A percentile compares a stretch with the other conserved stretches of the same genome.
Evolutionary conservation across 2,329 filamentous ascomycete genomes (phyloP).

Genomic region (Sclerotinia spermophila): DNA sequence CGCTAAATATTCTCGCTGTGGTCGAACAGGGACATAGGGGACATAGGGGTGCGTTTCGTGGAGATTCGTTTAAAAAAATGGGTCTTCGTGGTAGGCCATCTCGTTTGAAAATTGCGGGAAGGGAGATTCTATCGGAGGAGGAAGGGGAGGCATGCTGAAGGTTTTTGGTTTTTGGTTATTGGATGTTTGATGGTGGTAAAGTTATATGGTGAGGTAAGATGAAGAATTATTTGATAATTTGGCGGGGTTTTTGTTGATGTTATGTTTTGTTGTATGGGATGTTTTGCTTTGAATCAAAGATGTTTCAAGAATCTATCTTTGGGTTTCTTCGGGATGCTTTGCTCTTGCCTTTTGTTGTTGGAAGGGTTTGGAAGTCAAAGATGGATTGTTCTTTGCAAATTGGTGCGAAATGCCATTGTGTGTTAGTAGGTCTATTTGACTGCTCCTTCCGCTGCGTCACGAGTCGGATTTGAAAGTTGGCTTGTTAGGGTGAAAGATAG

Average conservation of each 20-base stretch:
- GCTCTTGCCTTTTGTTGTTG: not conserved
- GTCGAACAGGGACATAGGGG: not conserved
- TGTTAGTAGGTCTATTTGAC: not conserved
- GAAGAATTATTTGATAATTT: not conserved
- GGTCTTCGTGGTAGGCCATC: not conserved
- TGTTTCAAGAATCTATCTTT: not conserved
- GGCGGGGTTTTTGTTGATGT: not conserved
- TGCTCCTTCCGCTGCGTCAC: not conserved
- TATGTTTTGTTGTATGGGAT: not conserved
- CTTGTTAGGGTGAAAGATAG: not conserved
- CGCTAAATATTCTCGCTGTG: not conserved
- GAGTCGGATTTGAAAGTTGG: no score
- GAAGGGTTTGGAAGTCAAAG: not conserved
- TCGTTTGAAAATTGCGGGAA: not conserved
- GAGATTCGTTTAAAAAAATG: not conserved
- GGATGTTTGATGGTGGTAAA: not conserved
- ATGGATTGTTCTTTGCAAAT: not conserved
- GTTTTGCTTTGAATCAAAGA: not conserved
- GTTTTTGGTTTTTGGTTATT: not conserved
- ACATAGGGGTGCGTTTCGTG: not conserved
- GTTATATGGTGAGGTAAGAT: not conserved
- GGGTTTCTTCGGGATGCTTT: not conserved
- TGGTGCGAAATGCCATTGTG: not conserved
- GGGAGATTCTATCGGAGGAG: not conserved
- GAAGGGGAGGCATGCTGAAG: not conserved